Evolutionary conservation across 306 rosid species (phyloP).

Genomic region (Bauhinia variegata): DNA sequence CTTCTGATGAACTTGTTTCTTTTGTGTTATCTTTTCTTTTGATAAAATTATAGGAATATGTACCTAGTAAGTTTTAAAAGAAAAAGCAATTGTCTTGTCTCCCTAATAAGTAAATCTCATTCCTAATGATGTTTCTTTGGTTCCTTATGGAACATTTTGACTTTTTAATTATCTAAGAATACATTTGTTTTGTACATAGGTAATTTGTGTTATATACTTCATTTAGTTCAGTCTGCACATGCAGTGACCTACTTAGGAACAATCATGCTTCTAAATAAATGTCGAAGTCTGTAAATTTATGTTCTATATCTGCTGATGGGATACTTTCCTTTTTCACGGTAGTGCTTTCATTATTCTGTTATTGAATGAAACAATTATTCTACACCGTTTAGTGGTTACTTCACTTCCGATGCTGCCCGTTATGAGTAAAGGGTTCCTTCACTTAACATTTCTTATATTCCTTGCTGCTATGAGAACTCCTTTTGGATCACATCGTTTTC

Average conservation of each 20-base stretch:
- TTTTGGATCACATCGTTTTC: background rate
- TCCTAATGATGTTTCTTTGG: constrained; percentile 15
- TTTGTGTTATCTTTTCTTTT: constrained; percentile 3
- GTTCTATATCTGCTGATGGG: constrained; percentile 28
- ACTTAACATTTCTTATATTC: background rate
- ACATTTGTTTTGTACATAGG: constrained; percentile 3
- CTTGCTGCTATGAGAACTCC: constrained; percentile 16
- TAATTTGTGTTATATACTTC: background rate
- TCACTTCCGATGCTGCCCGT: constrained; percentile 7
- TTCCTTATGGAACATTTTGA: constrained; percentile 5
- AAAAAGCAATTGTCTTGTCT: constrained; percentile 9
- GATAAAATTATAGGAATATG: background rate
- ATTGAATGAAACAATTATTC: constrained; percentile 22
- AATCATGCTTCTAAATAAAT: background rate
- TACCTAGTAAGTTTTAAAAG: background rate
- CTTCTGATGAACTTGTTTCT: constrained; percentile 16
- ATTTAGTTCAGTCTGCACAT: no score
- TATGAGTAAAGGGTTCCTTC: background rate
- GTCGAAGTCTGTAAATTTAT: constrained; percentile 11
- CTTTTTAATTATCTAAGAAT: background rate
- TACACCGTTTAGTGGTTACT: constrained; percentile 19
- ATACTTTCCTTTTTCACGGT: constrained; percentile 17
- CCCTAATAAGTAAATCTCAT: background rate
- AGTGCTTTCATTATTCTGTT: constrained; percentile 25
- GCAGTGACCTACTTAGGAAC: constrained; percentile 14